Evolutionary conservation across 257 asterid species (phyloP).

Genomic region (Rauvolfia tetraphylla): DNA sequence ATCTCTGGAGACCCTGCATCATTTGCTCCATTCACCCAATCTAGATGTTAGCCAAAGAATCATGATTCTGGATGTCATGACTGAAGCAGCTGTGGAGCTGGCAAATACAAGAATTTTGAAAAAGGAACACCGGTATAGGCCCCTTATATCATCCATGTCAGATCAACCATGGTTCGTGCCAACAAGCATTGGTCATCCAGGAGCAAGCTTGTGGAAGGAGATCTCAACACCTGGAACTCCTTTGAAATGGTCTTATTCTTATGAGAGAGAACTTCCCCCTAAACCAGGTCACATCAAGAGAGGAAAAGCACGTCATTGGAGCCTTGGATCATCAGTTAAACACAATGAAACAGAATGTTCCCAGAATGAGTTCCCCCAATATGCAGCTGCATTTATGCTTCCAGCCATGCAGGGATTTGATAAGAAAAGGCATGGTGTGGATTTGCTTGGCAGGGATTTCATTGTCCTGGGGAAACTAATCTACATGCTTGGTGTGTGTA

Average conservation of each 20-base stretch:
- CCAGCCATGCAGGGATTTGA: conserved; percentile 90
- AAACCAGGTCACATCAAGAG: conserved; percentile 49
- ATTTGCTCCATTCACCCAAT: conserved; percentile 74
- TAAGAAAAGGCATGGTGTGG: conserved; percentile 88
- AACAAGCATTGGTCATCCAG: conserved; percentile 59
- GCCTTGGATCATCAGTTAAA: conserved; percentile 37
- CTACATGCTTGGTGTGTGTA: conserved; percentile 88
- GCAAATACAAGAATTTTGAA: conserved; percentile 49
- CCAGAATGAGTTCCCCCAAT: conserved; percentile 74
- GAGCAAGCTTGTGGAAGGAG: conserved; percentile 84
- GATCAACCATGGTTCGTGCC: conserved; percentile 86
- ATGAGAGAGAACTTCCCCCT: conserved; percentile 81
- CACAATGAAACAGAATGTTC: conserved; percentile 35
- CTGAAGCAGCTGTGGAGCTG: conserved; percentile 89
- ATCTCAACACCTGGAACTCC: conserved; percentile 62
- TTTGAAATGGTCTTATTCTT: conserved; percentile 79
- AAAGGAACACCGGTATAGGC: conserved; percentile 30
- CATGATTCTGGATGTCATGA: conserved; percentile 87
- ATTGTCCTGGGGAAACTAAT: conserved; percentile 83
- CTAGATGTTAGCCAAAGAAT: conserved; percentile 87
- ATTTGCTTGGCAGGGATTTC: conserved; percentile 81
- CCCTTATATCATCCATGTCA: conserved; percentile 53
- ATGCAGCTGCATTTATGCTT: conserved; percentile 94
- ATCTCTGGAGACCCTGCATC: conserved; percentile 68
- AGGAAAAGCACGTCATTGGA: conserved; percentile 83